phyloP scores from a whole-genome alignment of 148 eudicot species.

The Camellia japonica region DNA sequence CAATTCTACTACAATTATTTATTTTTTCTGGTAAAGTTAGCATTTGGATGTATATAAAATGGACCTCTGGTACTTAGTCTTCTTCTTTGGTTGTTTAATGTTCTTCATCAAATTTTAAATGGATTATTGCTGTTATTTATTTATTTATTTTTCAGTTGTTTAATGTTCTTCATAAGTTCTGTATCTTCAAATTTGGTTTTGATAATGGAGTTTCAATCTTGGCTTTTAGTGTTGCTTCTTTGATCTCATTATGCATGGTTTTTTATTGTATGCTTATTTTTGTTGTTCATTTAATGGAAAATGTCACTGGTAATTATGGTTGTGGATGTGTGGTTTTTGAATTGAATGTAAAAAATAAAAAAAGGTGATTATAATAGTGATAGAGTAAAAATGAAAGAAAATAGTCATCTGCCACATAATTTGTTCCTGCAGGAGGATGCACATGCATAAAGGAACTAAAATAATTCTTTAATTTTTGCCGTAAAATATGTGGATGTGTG shows the following conservation, averaged over 20 bases:
- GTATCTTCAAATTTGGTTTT: no score
- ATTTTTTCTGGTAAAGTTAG: constrained; percentile 1
- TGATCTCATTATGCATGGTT: constrained; percentile 1
- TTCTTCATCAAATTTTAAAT: neutral
- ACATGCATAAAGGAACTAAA: neutral
- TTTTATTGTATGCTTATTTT: neutral
- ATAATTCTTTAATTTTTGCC: no score
- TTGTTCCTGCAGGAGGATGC: neutral
- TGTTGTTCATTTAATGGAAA: neutral
- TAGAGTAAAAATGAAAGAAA: neutral
- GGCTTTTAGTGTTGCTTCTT: neutral
- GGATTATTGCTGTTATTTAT: neutral
- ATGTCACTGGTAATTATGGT: neutral
- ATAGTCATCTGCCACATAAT: neutral
- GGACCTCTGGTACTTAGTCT: neutral
- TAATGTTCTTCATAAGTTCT: neutral
- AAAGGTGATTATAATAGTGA: no score
- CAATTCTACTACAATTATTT: constrained; percentile 3
- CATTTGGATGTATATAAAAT: neutral
- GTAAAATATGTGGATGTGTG: no score
- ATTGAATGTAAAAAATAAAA: neutral
- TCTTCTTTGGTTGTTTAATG: neutral
- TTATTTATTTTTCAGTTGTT: neutral
- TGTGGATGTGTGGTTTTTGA: neutral
- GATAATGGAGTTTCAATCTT: neutral